Evolutionary conservation across 1,139 yeast genomes (phyloP).

Genomic region (Sugiyamaella japonica): DNA sequence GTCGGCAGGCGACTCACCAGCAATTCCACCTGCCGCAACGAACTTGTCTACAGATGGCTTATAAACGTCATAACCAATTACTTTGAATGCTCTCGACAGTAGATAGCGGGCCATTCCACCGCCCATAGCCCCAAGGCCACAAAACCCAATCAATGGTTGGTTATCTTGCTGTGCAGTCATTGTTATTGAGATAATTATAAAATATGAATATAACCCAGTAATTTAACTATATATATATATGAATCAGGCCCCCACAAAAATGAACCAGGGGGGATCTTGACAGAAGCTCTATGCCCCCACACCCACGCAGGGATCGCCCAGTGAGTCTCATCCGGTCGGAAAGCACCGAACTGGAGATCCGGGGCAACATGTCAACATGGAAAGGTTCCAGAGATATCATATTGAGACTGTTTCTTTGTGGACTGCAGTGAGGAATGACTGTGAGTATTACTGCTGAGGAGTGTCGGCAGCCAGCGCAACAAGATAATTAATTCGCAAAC

Average conservation of each 20-base stretch:
- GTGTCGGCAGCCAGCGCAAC: too few species aligned
- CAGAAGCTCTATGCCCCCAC: slow-evolving; percentile 8
- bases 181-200: neutral
- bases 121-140: slow-evolving; percentile 24
- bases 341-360: neutral
- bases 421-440: too few species aligned
- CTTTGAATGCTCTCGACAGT: slow-evolving; percentile 12
- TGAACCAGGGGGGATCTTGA: slow-evolving; percentile 1
- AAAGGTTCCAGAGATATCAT: too few species aligned
- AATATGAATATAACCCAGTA: neutral
- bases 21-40: slow-evolving; percentile 16
- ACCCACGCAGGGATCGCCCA: neutral
- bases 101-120: slow-evolving; percentile 21
- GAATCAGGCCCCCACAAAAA: neutral
- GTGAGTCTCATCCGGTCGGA: neutral
- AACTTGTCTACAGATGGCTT: slow-evolving; percentile 18
- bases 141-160: slow-evolving; percentile 14
- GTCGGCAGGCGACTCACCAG: slow-evolving; percentile 18
- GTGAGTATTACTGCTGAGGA: too few species aligned
- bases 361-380: neutral
- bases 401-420: too few species aligned
- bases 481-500: too few species aligned
- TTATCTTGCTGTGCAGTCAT: neutral
- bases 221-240: neutral
- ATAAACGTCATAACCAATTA: slow-evolving; percentile 20